Base-by-base conservation (phyloP, 495 filamentous ascomycete genomes). In the Talaromyces adpressus region DNA sequence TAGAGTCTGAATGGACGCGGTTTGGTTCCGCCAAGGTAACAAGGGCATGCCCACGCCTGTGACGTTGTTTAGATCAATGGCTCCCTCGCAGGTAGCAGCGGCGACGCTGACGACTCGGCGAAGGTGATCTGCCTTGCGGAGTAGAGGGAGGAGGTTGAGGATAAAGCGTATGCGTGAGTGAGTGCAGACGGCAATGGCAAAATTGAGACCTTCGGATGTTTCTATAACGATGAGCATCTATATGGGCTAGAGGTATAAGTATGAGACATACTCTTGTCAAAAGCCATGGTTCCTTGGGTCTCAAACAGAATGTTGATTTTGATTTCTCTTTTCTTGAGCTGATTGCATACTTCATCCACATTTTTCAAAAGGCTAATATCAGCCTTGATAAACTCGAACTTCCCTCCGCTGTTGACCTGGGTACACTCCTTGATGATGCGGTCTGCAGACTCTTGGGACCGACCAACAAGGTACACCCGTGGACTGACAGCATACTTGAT, bases 151-250 rank as follows among this genome's bases (percentile, higher is more conserved):
- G 4, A 91, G 79, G 68, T 88, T 87, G 57, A 71, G 61, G 20
- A 82, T 79, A 70, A 90, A 89, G 49, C 87, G 82, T 57, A 81
- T 77, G 9, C 89, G 85, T 29, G 82, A 73, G 71, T 90, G 89
- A 72, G 84, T 84, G 49, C 70, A 75, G 4, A 89, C 68, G 14
- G 82, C 71, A 41, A 81, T 70, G 59, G 78, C 77, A 32, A 73
- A 71, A 63, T 84, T 75, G 16, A 91, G 75, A n/a, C 76, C 78
- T 71, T 91, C 89, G 1, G 66, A 25, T 0, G 87, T 89, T 51
- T 85, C 85, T 81, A 14, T 7, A 2, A 23, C 22, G 29, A 32
- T 32, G 2, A 57, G 34, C 34, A 54, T 8, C 6, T 25, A 54
- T 57, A 14, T 63, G 29, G 29, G 16, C 1, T 2, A 45, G n/a